phyloP scores from a whole-genome alignment of 495 filamentous ascomycete genomes.

The Oleoguttula mirabilis region DNA sequence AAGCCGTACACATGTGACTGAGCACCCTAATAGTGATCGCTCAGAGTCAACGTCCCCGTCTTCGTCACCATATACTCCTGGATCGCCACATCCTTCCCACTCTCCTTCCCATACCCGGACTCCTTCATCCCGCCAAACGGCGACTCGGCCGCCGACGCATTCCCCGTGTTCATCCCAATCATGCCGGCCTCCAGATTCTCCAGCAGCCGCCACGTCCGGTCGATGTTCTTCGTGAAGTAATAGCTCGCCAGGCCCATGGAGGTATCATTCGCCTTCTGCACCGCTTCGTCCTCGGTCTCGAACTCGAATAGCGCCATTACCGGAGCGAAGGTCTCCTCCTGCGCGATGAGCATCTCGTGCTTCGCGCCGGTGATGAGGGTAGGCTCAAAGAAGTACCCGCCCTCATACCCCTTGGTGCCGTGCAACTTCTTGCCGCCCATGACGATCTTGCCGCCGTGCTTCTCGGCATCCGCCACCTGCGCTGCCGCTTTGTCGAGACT shows the following conservation, averaged over 20 bases:
- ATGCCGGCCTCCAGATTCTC: conserved; percentile 68
- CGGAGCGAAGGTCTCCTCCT: conserved; percentile 61
- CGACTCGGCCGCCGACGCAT: conserved; percentile 54
- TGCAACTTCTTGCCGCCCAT: conserved; percentile 38
- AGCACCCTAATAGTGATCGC: conserved; percentile 20
- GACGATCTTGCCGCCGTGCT: conserved; percentile 46
- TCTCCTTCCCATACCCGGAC: conserved; percentile 65
- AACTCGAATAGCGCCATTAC: conserved; percentile 57
- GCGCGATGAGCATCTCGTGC: conserved; percentile 50
- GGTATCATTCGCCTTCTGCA: conserved; percentile 33
- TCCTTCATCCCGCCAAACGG: conserved; percentile 70
- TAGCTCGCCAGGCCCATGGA: conserved; percentile 50
- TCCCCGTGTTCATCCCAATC: conserved; percentile 44
- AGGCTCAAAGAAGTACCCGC: conserved; percentile 58
- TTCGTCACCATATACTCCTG: conserved; percentile 61
- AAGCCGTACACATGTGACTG: too few relatives aligned
- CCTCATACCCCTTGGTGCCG: conserved; percentile 28
- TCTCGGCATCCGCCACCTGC: conserved; percentile 53
- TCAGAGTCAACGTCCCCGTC: conserved; percentile 34
- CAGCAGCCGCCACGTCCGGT: conserved; percentile 58
- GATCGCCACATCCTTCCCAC: conserved; percentile 59
- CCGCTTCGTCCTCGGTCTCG: conserved; percentile 57
- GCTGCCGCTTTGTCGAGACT: conserved; percentile 50
- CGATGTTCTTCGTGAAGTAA: conserved; percentile 62
- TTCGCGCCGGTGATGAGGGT: conserved; percentile 54